These are phyloP conservation scores for Pueraria montana DNA, from an alignment of 306 rosid species.

Conservation along the genomic window DNA sequence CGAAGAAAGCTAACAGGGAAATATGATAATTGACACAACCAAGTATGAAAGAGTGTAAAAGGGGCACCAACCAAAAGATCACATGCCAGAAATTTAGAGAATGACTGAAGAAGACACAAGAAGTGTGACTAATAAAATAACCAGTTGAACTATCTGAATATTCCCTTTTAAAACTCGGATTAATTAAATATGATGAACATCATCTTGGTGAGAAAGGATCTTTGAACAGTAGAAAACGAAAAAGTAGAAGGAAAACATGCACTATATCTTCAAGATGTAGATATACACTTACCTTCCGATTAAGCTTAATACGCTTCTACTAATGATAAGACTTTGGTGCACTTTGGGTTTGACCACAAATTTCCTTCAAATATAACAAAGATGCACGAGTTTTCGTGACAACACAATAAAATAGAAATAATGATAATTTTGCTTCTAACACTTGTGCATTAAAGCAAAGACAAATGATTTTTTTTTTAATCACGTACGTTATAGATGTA, in stretches of 20 bases:
- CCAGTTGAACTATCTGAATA: slow-evolving; percentile 12
- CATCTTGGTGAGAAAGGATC: not conserved
- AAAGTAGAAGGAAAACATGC: not conserved
- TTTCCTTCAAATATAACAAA: no score
- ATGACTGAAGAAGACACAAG: slow-evolving; percentile 34
- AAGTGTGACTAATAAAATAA: not conserved
- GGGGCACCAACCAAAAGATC: slow-evolving; percentile 17
- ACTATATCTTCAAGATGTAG: not conserved
- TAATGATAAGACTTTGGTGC: no score
- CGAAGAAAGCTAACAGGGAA: slow-evolving; percentile 34
- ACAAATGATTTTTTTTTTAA: no score
- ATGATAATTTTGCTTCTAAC: not conserved
- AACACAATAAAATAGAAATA: no score
- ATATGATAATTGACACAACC: slow-evolving; percentile 14
- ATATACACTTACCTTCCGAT: not conserved
- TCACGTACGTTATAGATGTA: no score
- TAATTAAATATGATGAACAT: slow-evolving; percentile 42
- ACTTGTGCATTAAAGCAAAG: no score
- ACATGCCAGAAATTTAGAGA: slow-evolving; percentile 44
- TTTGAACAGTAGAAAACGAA: not conserved
- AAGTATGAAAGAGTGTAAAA: not conserved
- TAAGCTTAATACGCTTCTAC: no score
- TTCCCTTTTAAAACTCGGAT: slow-evolving; percentile 15
- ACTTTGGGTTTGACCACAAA: no score
- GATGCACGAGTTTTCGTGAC: no score